Conservation (phyloP, 2,329 filamentous ascomycete genomes). For the Didymella glomerata region DNA sequence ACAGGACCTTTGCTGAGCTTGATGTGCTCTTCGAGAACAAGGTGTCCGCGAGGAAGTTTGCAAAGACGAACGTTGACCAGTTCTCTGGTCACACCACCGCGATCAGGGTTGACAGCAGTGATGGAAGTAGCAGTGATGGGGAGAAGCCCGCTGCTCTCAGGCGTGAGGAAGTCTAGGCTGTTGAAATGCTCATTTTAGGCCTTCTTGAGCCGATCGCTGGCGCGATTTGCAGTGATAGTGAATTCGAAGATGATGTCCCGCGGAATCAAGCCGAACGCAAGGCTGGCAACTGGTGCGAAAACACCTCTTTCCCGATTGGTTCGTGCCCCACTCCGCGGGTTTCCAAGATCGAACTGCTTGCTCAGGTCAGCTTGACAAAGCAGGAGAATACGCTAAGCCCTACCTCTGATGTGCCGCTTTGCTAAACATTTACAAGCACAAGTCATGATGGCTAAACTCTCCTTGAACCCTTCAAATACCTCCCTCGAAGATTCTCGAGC, state of each 20-base stretch:
- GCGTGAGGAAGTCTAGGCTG: conserved; percentile 12
- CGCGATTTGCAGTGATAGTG: background rate
- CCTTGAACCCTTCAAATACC: conserved; percentile 19
- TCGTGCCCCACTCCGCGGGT: conserved; percentile 4
- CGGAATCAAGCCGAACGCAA: background rate
- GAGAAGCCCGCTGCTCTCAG: conserved; percentile 15
- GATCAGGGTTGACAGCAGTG: conserved; percentile 16
- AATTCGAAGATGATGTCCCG: background rate
- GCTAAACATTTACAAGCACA: conserved; percentile 42
- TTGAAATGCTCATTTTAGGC: no score
- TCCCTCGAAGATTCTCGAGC: conserved; percentile 45
- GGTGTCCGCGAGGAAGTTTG: conserved; percentile 23
- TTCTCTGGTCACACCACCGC: conserved; percentile 21
- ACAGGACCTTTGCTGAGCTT: conserved; percentile 51
- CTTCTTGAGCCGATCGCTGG: background rate
- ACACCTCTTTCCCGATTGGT: conserved; percentile 10
- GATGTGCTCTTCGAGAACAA: conserved; percentile 51
- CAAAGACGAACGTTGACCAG: conserved; percentile 19
- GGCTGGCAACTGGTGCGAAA: conserved; percentile 4
- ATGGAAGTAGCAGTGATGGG: conserved; percentile 13
- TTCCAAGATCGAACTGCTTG: conserved; percentile 21
- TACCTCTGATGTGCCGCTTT: conserved; percentile 27
- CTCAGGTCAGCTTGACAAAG: conserved; percentile 38
- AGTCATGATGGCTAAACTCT: conserved; percentile 29
- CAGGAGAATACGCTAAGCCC: conserved; percentile 19